A percentile compares a stretch with the other conserved stretches of the same genome.
These are phyloP conservation scores for Ulota crispa DNA, from an alignment of 225 moss, liverwort and hornwort species.

Conservation along the genomic window DNA sequence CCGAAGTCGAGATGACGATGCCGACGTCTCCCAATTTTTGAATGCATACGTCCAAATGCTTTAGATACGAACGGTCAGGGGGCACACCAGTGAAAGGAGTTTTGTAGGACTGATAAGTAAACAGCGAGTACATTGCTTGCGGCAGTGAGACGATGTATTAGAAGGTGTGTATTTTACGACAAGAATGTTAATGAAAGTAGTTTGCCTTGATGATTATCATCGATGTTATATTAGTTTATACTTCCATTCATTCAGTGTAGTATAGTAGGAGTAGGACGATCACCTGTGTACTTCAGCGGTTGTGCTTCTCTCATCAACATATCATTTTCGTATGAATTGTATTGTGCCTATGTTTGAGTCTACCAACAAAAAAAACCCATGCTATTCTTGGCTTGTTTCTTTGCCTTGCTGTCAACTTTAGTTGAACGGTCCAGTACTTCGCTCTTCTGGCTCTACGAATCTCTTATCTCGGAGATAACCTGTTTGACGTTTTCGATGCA, in stretches of 20 bases:
- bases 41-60: not conserved
- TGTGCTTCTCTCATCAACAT: too few species aligned
- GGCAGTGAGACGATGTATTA: slow-evolving; percentile 91
- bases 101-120: slow-evolving; percentile 80
- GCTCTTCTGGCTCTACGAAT: not conserved
- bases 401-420: not conserved
- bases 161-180: slow-evolving; percentile 51
- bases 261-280: too few species aligned
- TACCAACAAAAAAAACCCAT: not conserved
- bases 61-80: slow-evolving; percentile 69
- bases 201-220: too few species aligned
- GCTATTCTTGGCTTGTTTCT: not conserved
- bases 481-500: slow-evolving; percentile 6
- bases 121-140: slow-evolving; percentile 84
- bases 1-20: not conserved
- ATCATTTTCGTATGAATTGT: too few species aligned
- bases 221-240: too few species aligned
- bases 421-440: not conserved
- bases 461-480: not conserved
- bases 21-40: not conserved
- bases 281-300: too few species aligned
- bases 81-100: slow-evolving; percentile 82
- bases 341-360: too few species aligned
- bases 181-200: too few species aligned
- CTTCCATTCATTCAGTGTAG: too few species aligned